phyloP scores from a whole-genome alignment of 2,329 filamentous ascomycete genomes.

The Talaromyces sp. region DNA sequence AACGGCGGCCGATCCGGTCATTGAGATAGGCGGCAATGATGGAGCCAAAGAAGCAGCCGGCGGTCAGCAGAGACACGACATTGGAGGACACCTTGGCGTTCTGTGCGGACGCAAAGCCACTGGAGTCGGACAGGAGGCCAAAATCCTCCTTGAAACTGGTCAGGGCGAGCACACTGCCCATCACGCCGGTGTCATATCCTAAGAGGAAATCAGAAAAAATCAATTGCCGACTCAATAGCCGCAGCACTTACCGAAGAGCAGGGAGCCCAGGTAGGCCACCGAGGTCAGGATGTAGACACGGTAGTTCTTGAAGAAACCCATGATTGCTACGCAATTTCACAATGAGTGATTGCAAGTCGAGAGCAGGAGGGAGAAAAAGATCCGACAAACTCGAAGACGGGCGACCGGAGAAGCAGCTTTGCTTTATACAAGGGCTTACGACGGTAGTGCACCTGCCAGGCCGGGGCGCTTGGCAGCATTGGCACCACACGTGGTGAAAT shows the following conservation, averaged over 20 bases:
- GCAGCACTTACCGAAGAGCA: conserved; percentile 34
- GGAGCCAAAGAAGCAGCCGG: conserved; percentile 35
- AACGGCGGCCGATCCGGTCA: conserved; percentile 29
- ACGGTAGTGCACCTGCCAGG: no score
- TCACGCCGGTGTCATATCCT: conserved; percentile 40
- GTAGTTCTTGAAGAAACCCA: conserved; percentile 35
- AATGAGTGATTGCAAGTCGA: neutral
- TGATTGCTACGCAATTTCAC: conserved; percentile 7
- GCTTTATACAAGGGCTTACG: neutral
- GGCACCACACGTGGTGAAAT: neutral
- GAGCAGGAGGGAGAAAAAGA: neutral
- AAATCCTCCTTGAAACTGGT: conserved; percentile 37
- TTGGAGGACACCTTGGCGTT: conserved; percentile 35
- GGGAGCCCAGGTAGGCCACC: conserved; percentile 39
- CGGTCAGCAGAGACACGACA: conserved; percentile 32
- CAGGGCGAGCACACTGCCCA: conserved; percentile 35
- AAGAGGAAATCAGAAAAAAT: neutral
- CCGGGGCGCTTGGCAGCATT: no score
- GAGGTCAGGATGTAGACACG: conserved; percentile 40
- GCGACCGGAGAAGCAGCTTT: neutral
- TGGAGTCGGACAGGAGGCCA: conserved; percentile 26
- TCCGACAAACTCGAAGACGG: neutral
- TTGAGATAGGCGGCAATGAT: conserved; percentile 30
- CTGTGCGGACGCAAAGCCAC: conserved; percentile 25
- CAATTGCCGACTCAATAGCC: neutral